phyloP scores from a whole-genome alignment of 257 asterid species.

The Hygrophila difformis region DNA sequence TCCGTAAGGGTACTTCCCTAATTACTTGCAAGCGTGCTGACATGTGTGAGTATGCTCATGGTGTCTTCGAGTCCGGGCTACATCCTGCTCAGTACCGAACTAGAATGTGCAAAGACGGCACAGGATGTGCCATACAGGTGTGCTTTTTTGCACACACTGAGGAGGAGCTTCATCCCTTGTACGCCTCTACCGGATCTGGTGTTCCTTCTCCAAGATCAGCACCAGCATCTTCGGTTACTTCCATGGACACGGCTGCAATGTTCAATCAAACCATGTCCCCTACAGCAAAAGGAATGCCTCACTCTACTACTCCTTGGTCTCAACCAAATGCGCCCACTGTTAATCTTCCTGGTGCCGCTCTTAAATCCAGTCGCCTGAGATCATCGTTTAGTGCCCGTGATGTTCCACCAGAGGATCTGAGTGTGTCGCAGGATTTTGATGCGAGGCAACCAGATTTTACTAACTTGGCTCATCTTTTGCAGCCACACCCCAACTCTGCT shows the following conservation, averaged over 20 bases:
- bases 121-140: constrained; percentile 57
- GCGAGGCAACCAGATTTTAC: constrained; percentile 32
- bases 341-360: constrained; percentile 51
- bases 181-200: no score
- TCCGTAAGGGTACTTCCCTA: constrained; percentile 69
- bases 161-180: no score
- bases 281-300: constrained; percentile 38
- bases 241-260: no score
- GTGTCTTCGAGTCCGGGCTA: constrained; percentile 82
- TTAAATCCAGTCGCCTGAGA: constrained; percentile 60
- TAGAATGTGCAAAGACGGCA: constrained; percentile 65
- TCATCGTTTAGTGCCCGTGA: constrained; percentile 57
- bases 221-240: no score
- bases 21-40: constrained; percentile 69
- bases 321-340: constrained; percentile 53
- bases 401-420: constrained; percentile 34
- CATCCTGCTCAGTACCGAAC: constrained; percentile 83
- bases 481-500: constrained; percentile 21
- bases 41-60: constrained; percentile 80
- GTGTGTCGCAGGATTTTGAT: constrained; percentile 36
- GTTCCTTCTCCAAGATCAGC: no score
- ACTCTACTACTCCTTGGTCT: constrained; percentile 38
- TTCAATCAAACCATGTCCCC: constrained; percentile 63
- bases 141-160: no score
- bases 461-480: not conserved